A percentile compares a stretch with the other conserved stretches of the same genome.
Evolutionary conservation across 768 basidiomycete species (phyloP).

Genomic region (Tulasnella sp.): DNA sequence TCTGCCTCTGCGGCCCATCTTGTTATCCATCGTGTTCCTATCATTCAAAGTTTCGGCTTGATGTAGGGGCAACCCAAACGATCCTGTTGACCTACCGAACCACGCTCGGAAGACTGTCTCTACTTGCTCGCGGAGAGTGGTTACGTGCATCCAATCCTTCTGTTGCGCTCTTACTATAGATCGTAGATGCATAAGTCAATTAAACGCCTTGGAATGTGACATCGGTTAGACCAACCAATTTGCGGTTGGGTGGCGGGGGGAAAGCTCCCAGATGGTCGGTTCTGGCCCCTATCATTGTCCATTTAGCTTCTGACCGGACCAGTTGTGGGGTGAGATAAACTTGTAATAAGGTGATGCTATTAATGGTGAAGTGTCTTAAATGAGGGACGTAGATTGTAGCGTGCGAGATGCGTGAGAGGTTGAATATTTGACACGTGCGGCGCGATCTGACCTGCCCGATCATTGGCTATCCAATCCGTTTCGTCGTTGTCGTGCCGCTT

Average conservation of each 20-base stretch:
- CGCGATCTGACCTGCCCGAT: not conserved
- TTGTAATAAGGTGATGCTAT: not conserved
- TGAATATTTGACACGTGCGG: not conserved
- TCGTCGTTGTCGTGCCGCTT: not conserved
- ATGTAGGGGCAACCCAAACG: conserved; percentile 2
- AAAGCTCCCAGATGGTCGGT: conserved; percentile 30
- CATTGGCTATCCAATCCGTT: too few species aligned
- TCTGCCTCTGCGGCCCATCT: conserved; percentile 78
- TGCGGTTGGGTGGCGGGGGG: conserved; percentile 76
- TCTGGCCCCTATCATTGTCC: too few species aligned
- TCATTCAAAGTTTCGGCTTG: conserved; percentile 15
- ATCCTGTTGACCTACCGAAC: conserved; percentile 43
- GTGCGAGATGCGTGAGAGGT: not conserved
- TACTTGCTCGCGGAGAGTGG: conserved; percentile 61
- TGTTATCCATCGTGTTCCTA: conserved; percentile 71
- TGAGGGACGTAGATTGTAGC: not conserved
- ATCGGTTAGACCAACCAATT: conserved; percentile 48
- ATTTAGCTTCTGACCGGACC: not conserved
- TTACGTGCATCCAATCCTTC: conserved; percentile 67
- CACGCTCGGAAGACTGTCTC: conserved; percentile 66
- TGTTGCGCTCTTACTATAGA: conserved; percentile 71
- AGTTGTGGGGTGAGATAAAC: not conserved
- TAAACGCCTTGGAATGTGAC: not conserved
- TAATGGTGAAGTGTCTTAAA: not conserved
- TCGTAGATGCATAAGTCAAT: conserved; percentile 10